A percentile compares a stretch with the other conserved stretches of the same genome.
Evolutionary conservation across 2,329 filamentous ascomycete species (phyloP).

Genomic region (Rhynchosporium graminicola): DNA sequence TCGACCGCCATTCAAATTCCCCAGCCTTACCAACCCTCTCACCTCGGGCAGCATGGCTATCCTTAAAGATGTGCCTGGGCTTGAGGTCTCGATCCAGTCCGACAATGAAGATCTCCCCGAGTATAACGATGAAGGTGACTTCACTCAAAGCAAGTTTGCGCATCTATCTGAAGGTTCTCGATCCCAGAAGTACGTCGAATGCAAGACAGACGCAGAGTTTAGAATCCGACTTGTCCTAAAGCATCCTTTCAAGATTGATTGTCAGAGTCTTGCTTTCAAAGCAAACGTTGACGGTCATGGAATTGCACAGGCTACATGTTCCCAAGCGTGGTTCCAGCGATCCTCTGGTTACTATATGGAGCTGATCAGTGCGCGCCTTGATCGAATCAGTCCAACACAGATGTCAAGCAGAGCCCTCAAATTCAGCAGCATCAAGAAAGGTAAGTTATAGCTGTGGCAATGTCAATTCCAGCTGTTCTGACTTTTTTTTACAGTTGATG

Average conservation of each 20-base stretch:
- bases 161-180: conserved; percentile 9
- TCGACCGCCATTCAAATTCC: neutral
- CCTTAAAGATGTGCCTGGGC: conserved; percentile 27
- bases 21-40: neutral
- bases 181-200: conserved; percentile 28
- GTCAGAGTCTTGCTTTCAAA: conserved; percentile 21
- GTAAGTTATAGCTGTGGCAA: neutral
- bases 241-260: conserved; percentile 21
- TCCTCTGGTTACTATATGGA: conserved; percentile 19
- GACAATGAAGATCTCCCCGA: conserved; percentile 25
- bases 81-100: conserved; percentile 30
- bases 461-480: neutral
- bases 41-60: conserved; percentile 32
- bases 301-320: conserved; percentile 20
- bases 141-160: conserved; percentile 14
- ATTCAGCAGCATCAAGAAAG: conserved; percentile 25
- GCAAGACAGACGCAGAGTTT: conserved; percentile 27
- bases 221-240: conserved; percentile 20
- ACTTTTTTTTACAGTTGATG: conserved; percentile 23
- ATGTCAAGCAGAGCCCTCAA: conserved; percentile 21
- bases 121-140: conserved; percentile 28
- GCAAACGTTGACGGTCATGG: conserved; percentile 26
- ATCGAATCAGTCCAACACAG: conserved; percentile 19
- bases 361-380: conserved; percentile 16
- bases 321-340: conserved; percentile 7